Percentiles rank a stretch among this genome's conserved stretches.
These are phyloP conservation scores for Saccharomycopsis hybrid DNA, from an alignment of 1,139 yeast species.

Conservation along the genomic window DNA sequence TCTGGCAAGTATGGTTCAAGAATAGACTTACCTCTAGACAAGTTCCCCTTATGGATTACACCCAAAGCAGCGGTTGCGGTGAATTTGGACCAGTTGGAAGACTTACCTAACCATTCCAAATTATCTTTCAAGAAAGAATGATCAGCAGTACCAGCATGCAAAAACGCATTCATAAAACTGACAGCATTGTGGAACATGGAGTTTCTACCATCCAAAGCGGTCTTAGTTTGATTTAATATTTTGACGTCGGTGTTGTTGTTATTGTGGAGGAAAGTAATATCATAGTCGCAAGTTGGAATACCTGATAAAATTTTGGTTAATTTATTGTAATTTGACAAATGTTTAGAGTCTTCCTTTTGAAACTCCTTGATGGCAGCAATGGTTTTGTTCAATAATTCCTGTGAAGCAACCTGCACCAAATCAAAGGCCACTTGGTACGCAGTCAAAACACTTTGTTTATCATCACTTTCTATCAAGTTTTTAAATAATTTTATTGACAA, in stretches of 20 bases:
- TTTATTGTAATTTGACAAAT: slow-evolving; percentile 33
- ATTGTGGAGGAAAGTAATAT: slow-evolving; percentile 78
- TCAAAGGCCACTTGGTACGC: slow-evolving; percentile 96
- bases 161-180: slow-evolving; percentile 88
- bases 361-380: slow-evolving; percentile 36
- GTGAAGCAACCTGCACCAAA: slow-evolving; percentile 88
- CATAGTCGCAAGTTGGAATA: slow-evolving; percentile 89
- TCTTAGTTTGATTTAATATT: slow-evolving; percentile 76
- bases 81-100: slow-evolving; percentile 96
- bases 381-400: slow-evolving; percentile 71
- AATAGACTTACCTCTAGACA: slow-evolving; percentile 82
- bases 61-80: slow-evolving; percentile 98
- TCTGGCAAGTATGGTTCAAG: slow-evolving; percentile 92
- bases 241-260: slow-evolving; percentile 84
- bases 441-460: slow-evolving; percentile 38
- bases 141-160: slow-evolving; percentile 96
- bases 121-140: slow-evolving; percentile 88
- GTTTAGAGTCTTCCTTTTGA: slow-evolving; percentile 37
- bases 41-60: slow-evolving; percentile 92
- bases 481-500: slow-evolving; percentile 67
- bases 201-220: slow-evolving; percentile 80
- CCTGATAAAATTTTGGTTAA: slow-evolving; percentile 76
- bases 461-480: slow-evolving; percentile 42
- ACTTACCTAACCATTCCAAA: slow-evolving; percentile 94
- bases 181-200: slow-evolving; percentile 95